phyloP scores from a whole-genome alignment of 768 basidiomycete genomes.

The Xanthoconium purpureum region DNA sequence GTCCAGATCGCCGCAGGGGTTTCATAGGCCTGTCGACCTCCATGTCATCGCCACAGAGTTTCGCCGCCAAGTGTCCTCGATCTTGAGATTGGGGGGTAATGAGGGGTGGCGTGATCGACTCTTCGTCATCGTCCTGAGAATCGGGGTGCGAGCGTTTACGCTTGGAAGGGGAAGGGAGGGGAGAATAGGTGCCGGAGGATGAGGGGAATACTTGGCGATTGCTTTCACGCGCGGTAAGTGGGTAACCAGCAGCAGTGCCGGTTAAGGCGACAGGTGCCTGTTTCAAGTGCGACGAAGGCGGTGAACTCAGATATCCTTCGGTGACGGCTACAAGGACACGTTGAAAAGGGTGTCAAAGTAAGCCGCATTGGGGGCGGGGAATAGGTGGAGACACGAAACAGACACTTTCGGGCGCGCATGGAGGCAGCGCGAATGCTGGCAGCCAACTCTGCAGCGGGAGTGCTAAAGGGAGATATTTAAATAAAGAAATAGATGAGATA shows the following conservation, averaged over 20 bases:
- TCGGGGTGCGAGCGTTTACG: constrained; percentile 31
- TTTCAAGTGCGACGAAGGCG: constrained; percentile 31
- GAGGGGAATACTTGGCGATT: constrained; percentile 47
- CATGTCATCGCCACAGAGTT: constrained; percentile 29
- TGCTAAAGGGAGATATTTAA: constrained; percentile 23
- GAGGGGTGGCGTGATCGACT: constrained; percentile 15
- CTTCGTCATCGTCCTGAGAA: constrained; percentile 19
- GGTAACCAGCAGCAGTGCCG: constrained; percentile 33
- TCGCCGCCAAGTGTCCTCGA: constrained; percentile 21
- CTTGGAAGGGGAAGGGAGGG: constrained; percentile 35
- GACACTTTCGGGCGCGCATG: constrained; percentile 61
- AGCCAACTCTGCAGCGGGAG: constrained; percentile 47
- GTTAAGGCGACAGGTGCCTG: constrained; percentile 23
- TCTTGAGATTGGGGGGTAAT: constrained; percentile 22
- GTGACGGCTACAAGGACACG: constrained; percentile 46
- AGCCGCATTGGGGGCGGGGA: constrained; percentile 28
- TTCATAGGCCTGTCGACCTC: constrained; percentile 34
- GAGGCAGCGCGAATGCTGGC: constrained; percentile 55
- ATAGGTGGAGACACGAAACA: constrained; percentile 23
- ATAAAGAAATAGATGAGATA: constrained; percentile 13
- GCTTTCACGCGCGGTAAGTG: constrained; percentile 56
- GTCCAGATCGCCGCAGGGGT: constrained; percentile 34
- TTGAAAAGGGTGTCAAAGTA: constrained; percentile 21
- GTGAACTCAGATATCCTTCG: constrained; percentile 58
- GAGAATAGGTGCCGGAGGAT: constrained; percentile 32